Percentiles rank a stretch among this genome's conserved stretches.
These are phyloP conservation scores for Postia placenta DNA, from an alignment of 768 basidiomycete genomes.

Conservation along the genomic window DNA sequence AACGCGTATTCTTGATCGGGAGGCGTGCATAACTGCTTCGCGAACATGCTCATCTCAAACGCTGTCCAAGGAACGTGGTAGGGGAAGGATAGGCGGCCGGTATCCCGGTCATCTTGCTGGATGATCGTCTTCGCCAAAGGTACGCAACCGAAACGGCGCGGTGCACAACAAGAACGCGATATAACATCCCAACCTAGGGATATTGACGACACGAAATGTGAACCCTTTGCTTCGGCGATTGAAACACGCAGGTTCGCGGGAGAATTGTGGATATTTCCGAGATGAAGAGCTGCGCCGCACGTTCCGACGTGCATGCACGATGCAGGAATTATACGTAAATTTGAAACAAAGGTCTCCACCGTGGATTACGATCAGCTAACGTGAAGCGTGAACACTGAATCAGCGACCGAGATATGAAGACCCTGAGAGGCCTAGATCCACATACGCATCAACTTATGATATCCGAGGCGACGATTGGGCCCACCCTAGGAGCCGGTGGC, in stretches of 20 bases:
- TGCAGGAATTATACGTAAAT: conserved; percentile 1
- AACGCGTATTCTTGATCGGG: not conserved
- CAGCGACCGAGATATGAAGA: not conserved
- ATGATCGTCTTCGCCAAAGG: conserved; percentile 11
- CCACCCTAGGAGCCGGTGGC: too few relatives aligned
- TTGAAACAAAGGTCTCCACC: not conserved
- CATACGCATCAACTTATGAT: too few relatives aligned
- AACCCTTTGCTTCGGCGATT: not conserved
- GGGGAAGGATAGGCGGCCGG: conserved; percentile 5
- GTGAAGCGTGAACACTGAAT: not conserved
- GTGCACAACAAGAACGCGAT: not conserved
- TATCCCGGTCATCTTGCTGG: conserved; percentile 6
- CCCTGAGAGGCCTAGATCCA: not conserved
- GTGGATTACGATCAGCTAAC: not conserved
- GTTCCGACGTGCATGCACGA: conserved; percentile 3
- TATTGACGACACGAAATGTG: not conserved
- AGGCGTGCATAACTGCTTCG: too few relatives aligned
- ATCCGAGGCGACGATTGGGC: too few relatives aligned
- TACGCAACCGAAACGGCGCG: not conserved
- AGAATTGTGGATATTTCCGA: too few relatives aligned
- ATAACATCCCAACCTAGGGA: not conserved
- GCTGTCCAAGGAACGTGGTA: conserved; percentile 7
- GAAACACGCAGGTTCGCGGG: conserved; percentile 3
- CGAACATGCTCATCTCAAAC: not conserved
- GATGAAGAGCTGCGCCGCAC: too few relatives aligned